Conservation (phyloP, 163 green algal genomes). For the Chlorella variabilis region DNA sequence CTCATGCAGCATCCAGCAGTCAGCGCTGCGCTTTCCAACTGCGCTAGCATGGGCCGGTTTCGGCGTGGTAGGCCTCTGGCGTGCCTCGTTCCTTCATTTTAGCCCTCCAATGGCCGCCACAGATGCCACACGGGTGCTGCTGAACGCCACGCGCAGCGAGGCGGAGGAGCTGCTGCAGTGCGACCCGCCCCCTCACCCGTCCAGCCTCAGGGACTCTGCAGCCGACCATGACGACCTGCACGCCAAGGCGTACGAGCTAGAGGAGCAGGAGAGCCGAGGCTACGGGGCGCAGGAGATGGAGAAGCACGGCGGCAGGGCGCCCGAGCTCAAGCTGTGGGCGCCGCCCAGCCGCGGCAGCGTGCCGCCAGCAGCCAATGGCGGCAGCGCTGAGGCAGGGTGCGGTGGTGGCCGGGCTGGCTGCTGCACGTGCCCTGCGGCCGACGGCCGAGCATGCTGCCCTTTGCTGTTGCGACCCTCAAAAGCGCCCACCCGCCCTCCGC, state of each 20-base stretch:
- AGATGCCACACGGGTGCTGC: no score
- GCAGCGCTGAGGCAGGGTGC: background rate
- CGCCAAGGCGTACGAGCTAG: background rate
- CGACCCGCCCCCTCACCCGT: background rate
- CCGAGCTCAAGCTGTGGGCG: background rate
- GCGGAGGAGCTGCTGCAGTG: background rate
- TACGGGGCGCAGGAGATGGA: background rate
- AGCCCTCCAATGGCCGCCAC: no score
- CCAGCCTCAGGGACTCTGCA: background rate
- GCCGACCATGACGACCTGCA: background rate
- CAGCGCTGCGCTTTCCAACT: conserved; percentile 6
- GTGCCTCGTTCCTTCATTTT: no score
- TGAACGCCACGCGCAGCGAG: conserved; percentile 16
- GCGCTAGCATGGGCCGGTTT: no score
- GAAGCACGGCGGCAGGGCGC: background rate
- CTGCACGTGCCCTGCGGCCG: no score
- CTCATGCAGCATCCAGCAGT: no score
- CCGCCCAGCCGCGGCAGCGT: background rate
- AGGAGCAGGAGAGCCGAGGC: background rate
- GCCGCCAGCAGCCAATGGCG: background rate
- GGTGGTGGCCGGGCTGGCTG: background rate
- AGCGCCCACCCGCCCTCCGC: no score
- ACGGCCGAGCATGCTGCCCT: no score
- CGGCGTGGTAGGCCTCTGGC: no score
- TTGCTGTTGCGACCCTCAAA: no score